Conservation (phyloP, 306 rosid genomes). For the Sindora glabra region DNA sequence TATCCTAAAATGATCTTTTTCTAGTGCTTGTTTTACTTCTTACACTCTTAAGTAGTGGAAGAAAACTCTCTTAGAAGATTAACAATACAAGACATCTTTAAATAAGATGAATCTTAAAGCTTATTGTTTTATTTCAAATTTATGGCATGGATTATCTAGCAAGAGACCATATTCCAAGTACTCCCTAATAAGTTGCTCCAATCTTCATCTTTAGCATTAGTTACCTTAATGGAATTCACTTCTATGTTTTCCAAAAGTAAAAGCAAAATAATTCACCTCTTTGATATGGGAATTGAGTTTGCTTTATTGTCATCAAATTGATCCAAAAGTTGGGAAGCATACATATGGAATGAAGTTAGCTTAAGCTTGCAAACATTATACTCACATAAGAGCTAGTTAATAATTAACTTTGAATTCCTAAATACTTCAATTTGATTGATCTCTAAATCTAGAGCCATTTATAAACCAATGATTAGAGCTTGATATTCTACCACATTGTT, state of each 20-base stretch:
- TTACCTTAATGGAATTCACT: neutral
- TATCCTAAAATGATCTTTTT: neutral
- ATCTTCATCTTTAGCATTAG: neutral
- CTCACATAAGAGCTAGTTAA: too few species aligned
- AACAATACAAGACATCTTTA: too few species aligned
- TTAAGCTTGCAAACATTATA: too few species aligned
- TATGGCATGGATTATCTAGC: neutral
- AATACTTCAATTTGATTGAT: too few species aligned
- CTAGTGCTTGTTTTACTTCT: neutral
- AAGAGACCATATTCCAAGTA: neutral
- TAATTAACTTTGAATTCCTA: too few species aligned
- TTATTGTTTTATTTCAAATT: neutral
- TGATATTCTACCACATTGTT: too few species aligned
- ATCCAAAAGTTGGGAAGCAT: too few species aligned
- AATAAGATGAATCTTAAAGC: neutral
- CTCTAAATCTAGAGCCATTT: too few species aligned
- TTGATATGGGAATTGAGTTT: neutral
- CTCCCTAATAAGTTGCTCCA: neutral
- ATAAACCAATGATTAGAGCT: too few species aligned
- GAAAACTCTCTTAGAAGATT: neutral
- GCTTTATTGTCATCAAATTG: too few species aligned
- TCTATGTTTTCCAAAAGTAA: neutral
- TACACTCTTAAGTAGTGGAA: too few species aligned
- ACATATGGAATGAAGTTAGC: too few species aligned
- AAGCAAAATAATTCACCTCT: neutral